Evolutionary conservation across 139 green algal genomes (phyloP), one percentile per base, ranked within the genome.

Genomic region (Chlamydomonas incerta): DNA sequence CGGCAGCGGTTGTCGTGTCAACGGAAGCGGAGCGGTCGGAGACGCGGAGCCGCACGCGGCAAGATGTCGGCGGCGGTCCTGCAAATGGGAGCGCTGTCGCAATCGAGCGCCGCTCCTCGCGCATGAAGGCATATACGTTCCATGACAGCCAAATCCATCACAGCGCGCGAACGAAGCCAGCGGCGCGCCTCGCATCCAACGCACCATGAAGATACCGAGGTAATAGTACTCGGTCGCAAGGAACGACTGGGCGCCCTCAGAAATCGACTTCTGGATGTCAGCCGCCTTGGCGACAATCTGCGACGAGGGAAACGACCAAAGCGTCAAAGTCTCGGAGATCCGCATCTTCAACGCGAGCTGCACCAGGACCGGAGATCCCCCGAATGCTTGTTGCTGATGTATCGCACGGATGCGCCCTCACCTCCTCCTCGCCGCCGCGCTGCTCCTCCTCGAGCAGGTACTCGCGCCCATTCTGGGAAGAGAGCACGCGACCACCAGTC

Each of bases 161-260:
- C 41, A 50, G 41, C 41, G 41, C 41, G 41, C 41, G 5, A 50
- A 50, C 41, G 41, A 5, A 8, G 6, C 41, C 6, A 50, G 41
- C 41, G 6, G 8, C 41, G 41, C 41, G 41, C 41, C 6, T 8
- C 5, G 8, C 41, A 50, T 8, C 41, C 41, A 6, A 46, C 65
- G 1, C 15, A 85, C 80, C 84, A 95, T 93, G 88, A 95, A 95
- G 47, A 90, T 79, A 35, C 77, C 81, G 66, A 95, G 74, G 73
- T 94, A 93, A 34, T 75, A 82, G 92, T 99, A 99, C 92, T 99
- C 96, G 35, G 97, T 99, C 37, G 91, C 91, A 28, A 99, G 90
- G 92, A 99, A 99, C 8, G 94, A 96, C 29, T 87, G 93, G 11
- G 97, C 95, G 52, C 98, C 98, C 66, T 98, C 95, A 31, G 66